Evolutionary conservation across 2,329 filamentous ascomycete genomes (phyloP).

Genomic region (Sclerotinia spermophila): DNA sequence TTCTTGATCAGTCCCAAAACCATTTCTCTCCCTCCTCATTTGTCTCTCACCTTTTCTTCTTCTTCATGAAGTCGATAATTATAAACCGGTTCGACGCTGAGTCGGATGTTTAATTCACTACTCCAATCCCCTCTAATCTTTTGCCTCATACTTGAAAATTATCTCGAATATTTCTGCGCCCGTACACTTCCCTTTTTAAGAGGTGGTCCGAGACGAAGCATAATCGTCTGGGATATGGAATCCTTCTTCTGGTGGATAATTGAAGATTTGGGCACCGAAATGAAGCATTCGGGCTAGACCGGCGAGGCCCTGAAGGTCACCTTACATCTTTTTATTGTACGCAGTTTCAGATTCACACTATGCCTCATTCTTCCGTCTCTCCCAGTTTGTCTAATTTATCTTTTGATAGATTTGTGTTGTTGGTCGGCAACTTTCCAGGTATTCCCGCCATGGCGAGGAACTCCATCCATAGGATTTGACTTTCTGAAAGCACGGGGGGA

Average conservation of each 20-base stretch:
- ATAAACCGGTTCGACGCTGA: background rate
- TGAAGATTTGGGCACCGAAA: background rate
- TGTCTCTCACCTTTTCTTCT: background rate
- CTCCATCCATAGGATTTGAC: background rate
- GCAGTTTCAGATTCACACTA: background rate
- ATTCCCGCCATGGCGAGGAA: background rate
- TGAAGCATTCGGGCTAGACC: background rate
- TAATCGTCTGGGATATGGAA: background rate
- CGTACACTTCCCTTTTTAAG: too few species aligned
- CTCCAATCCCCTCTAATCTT: background rate
- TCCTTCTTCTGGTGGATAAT: background rate
- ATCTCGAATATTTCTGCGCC: background rate
- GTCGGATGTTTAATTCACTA: background rate
- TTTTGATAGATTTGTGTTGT: background rate
- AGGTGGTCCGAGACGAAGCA: background rate
- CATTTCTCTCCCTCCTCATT: background rate
- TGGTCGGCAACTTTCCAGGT: background rate
- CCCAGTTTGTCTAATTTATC: background rate
- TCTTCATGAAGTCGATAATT: accelerated
- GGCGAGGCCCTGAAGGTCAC: accelerated
- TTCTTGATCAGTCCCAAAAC: background rate
- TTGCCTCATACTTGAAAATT: background rate
- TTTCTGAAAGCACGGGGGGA: background rate
- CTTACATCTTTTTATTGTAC: background rate
- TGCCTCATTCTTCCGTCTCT: background rate